Base-by-base conservation (phyloP, 345 rosid species). In the Pugionium dolabratum region DNA sequence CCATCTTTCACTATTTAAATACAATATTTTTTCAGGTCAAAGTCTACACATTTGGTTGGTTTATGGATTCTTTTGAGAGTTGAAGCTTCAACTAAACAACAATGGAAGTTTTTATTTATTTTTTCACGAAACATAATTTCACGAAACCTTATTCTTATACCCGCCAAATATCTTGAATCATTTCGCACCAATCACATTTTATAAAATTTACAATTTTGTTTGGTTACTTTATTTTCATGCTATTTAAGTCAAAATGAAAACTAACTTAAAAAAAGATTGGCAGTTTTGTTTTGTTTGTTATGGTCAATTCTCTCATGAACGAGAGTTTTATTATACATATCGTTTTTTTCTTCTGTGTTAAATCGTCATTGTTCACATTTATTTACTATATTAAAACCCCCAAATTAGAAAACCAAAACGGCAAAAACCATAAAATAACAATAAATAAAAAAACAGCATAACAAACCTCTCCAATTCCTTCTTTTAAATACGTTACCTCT, bases 41-140 rank as follows among this genome's bases (percentile, higher is more conserved):
- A 44, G 45, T 56, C 48, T 47, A 33, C 45, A 6, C 11, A 3
- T 55, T 43, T 56, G 28, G 54, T 43, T 56, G 28, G 54, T 34
- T 36, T 56, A 6, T 11, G 7, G 18, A 41, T 47, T 56, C 39
- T n/a, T 45, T 29, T 56, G 47, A 36, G 49, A 31, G 42, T 40
- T 69, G 44, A 67, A 49, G 66, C 59, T 56, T 57, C 48, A 44
- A 46, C 8, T 40, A 34, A 5, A 41, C 50, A 44, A 30, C 59
- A 1, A 48, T 57, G 59, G 59, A 59, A 58, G 43, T 26, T 25
- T 50, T 32, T 11, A 3, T 66, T 34, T 30, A 9, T 30, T 7
- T 50, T 49, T 3, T 4, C 35, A 36, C 18, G 18, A 18, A 18
- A 18, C 18, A 18, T 18, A 18, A 18, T 18, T 18, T 18, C 18